Base-by-base conservation (phyloP, 805 yeast species). In the Saccharomycopsis selenospora region DNA sequence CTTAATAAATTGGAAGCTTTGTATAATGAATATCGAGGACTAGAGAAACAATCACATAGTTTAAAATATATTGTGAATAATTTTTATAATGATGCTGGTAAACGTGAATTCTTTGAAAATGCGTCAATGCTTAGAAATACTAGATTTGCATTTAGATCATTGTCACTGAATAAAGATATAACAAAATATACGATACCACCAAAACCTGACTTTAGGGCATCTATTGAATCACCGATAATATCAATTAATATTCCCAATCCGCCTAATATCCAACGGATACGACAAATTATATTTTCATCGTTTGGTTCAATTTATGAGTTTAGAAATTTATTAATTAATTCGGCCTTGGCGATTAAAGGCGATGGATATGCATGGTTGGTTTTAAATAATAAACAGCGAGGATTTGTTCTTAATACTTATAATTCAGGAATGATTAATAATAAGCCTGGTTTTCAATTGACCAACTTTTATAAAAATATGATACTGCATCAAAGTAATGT, bases 351-450 rank as follows among this genome's bases (percentile, higher is more conserved):
- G 3, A 76, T 88, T 52, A 79, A 82, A 52, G 97, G 98, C 45
- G 91, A 87, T 64, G 99, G 99, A 2, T 80, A 75, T 65, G 85
- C 90, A 8, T 93, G 97, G 93, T 69, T 93, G 17, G 82, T 89
- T 20, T 95, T 91, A 6, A 66, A 71, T 36, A 60, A 57, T 42
- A 70, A 58, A 49, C 76, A 76, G 49, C 67, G 72, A 28, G 70
- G 93, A 57, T 80, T 78, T 45, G 69, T 93, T 6, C 66, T 86
- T 49, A 85, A 88, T 65, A 83, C 96, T n/a, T 88, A 88, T 66
- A 88, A 87, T 61, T 80, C 90, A 3, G 98, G 98, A 3, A 73
- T 86, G 4, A 95, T 96, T 25, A 82, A 80, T 56, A 76, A 82
- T 23, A 26, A 45, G 24, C 46, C 43, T 8, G 40, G 23, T 7